These are phyloP conservation scores for Phytopythium chamaehyphon DNA, from an alignment of 352 stramenopile genomes.

Conservation along the genomic window DNA sequence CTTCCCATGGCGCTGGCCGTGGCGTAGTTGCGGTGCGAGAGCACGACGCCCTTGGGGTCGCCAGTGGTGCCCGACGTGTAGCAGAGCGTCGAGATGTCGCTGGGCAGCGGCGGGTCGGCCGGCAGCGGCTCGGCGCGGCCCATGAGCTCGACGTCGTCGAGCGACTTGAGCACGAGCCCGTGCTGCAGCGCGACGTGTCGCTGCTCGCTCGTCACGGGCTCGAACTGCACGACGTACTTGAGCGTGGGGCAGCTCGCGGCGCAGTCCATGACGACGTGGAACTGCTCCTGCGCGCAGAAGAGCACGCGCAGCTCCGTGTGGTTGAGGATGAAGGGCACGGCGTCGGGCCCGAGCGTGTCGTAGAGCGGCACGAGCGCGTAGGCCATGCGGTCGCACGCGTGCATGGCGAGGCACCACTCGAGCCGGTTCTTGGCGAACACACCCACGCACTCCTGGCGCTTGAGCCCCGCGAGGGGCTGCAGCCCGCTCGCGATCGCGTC, in stretches of 20 bases:
- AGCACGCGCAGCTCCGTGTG: slow-evolving; percentile 61
- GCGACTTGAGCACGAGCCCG: slow-evolving; percentile 2
- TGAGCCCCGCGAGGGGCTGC: slow-evolving; percentile 17
- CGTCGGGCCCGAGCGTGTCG: slow-evolving; percentile 70
- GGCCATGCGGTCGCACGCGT: slow-evolving; percentile 58
- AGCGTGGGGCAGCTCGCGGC: slow-evolving; percentile 41
- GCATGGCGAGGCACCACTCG: slow-evolving; percentile 55
- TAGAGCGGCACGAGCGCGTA: slow-evolving; percentile 75
- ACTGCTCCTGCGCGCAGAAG: slow-evolving; percentile 52
- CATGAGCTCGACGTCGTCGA: slow-evolving; percentile 31
- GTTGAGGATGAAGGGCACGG: slow-evolving; percentile 67
- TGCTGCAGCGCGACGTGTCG: slow-evolving; percentile 19
- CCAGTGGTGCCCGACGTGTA: slow-evolving; percentile 96
- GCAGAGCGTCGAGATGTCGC: slow-evolving; percentile 93
- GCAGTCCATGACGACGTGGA: slow-evolving; percentile 54
- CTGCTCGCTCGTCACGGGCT: slow-evolving; percentile 30
- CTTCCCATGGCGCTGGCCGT: slow-evolving; percentile 16
- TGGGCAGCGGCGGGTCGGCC: slow-evolving; percentile 39
- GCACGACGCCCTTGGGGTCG: slow-evolving; percentile 95
- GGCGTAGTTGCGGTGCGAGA: slow-evolving; percentile 87
- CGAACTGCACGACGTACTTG: slow-evolving; percentile 54
- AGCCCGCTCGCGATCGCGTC: slow-evolving; percentile 39
- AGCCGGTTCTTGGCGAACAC: slow-evolving; percentile 71
- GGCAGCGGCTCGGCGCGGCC: slow-evolving; percentile 40
- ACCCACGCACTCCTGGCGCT: slow-evolving; percentile 48